A percentile compares a stretch with the other conserved stretches of the same genome.
Evolutionary conservation across 1,139 yeast species (phyloP).

Genomic region (Groenewaldozyma auringiensis): DNA sequence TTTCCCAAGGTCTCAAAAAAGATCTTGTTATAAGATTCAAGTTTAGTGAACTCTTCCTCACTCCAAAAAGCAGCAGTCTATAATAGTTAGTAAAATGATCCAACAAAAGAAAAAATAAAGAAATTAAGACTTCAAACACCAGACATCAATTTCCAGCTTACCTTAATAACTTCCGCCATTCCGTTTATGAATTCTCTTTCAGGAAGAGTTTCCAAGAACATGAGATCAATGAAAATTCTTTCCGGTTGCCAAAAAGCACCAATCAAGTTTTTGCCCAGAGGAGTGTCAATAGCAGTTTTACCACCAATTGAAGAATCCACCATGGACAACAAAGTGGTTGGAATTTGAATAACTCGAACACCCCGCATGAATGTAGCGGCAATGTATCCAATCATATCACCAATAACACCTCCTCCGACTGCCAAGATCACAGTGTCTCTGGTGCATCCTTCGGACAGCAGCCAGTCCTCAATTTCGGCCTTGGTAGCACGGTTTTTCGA

Average conservation of each 20-base stretch:
- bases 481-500: slow-evolving; percentile 84
- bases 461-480: slow-evolving; percentile 87
- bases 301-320: slow-evolving; percentile 99
- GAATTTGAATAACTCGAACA: slow-evolving; percentile 86
- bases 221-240: slow-evolving; percentile 79
- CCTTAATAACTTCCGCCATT: slow-evolving; percentile 93
- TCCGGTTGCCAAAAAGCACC: slow-evolving; percentile 98
- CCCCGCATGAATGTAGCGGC: slow-evolving; percentile 99
- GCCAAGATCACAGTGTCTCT: slow-evolving; percentile 94
- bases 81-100: slow-evolving; percentile 7
- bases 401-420: slow-evolving; percentile 97
- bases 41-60: slow-evolving; percentile 73
- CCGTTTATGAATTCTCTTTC: slow-evolving; percentile 94
- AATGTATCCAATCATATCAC: slow-evolving; percentile 98
- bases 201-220: slow-evolving; percentile 82
- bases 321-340: slow-evolving; percentile 92
- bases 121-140: neutral
- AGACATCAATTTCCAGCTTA: too few relatives aligned
- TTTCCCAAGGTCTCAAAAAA: slow-evolving; percentile 56
- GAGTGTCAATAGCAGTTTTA: slow-evolving; percentile 98
- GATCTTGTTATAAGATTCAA: slow-evolving; percentile 64
- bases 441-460: slow-evolving; percentile 82
- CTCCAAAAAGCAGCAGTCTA: slow-evolving; percentile 96
- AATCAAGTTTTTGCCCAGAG: slow-evolving; percentile 87
- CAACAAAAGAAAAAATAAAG: neutral